These are phyloP conservation scores for Xylaria sp. DNA, from an alignment of 2,329 filamentous ascomycete genomes.

Conservation along the genomic window DNA sequence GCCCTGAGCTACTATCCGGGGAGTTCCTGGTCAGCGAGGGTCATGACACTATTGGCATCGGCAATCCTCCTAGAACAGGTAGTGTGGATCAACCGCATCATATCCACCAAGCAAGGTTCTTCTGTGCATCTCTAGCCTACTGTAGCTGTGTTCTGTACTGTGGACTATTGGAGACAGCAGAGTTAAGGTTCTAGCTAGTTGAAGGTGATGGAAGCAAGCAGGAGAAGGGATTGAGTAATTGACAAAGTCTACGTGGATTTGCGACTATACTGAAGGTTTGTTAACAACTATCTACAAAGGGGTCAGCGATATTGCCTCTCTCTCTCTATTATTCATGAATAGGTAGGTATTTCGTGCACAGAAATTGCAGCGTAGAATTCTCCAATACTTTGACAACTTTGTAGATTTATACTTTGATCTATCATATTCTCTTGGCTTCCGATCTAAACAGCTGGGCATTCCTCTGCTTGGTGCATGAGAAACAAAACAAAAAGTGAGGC, in stretches of 20 bases:
- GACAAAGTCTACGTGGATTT: too few relatives aligned
- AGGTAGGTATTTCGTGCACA: too few relatives aligned
- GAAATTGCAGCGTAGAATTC: too few relatives aligned
- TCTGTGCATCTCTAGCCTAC: background rate
- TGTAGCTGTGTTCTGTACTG: background rate
- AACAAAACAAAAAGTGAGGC: background rate
- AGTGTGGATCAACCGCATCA: background rate
- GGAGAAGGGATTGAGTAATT: too few relatives aligned
- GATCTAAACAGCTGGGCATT: background rate
- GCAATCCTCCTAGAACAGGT: background rate
- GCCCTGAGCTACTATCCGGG: background rate
- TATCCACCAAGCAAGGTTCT: conserved; percentile 5
- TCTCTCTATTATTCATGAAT: too few relatives aligned
- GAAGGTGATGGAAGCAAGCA: background rate
- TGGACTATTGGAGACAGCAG: background rate
- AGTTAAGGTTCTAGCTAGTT: background rate
- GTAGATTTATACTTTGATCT: too few relatives aligned
- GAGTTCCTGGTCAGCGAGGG: conserved; percentile 4
- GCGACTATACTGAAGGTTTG: background rate
- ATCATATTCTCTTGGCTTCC: background rate
- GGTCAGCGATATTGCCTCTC: background rate
- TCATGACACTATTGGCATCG: conserved; percentile 2
- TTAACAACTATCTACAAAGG: background rate
- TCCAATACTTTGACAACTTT: too few relatives aligned
- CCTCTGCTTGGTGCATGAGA: background rate